Conservation (phyloP, 2,329 filamentous ascomycete species). For the Fonsecaea pedrosoi region DNA sequence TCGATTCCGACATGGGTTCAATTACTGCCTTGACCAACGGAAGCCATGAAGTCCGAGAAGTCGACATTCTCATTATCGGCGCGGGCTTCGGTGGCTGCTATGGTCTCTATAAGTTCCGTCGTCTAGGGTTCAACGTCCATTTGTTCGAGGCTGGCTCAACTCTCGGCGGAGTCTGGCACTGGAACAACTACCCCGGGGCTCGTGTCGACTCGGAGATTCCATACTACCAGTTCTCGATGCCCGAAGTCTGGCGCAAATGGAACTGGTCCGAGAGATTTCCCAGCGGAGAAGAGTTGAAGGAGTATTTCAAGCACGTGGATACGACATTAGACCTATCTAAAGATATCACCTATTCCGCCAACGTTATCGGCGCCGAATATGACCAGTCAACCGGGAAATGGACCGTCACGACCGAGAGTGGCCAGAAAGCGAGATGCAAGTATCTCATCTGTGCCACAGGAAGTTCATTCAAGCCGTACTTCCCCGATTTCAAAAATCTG, state of each 20-base stretch:
- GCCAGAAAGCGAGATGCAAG: conserved; percentile 29
- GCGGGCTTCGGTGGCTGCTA: conserved; percentile 53
- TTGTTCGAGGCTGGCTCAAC: conserved; percentile 61
- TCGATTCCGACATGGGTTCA: too few relatives aligned
- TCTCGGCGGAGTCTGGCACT: conserved; percentile 48
- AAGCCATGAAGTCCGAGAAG: too few relatives aligned
- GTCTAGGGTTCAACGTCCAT: conserved; percentile 55
- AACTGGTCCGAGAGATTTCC: conserved; percentile 53
- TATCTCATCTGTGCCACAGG: conserved; percentile 24
- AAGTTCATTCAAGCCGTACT: conserved; percentile 63
- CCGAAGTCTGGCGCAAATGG: conserved; percentile 56
- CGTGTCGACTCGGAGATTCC: conserved; percentile 62
- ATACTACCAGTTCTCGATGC: conserved; percentile 61
- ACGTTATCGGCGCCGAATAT: conserved; percentile 46
- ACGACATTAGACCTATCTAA: conserved; percentile 48
- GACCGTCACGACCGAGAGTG: conserved; percentile 48
- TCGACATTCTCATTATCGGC: conserved; percentile 40
- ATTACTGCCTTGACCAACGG: too few relatives aligned
- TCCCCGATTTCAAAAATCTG: conserved; percentile 66
- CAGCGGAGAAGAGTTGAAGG: conserved; percentile 45
- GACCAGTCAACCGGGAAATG: conserved; percentile 45
- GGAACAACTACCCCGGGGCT: conserved; percentile 63
- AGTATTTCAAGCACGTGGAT: conserved; percentile 52
- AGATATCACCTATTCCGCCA: conserved; percentile 44
- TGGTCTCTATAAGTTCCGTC: conserved; percentile 59